Evolutionary conservation across 345 rosid species (phyloP).

Genomic region (Salix viminalis): DNA sequence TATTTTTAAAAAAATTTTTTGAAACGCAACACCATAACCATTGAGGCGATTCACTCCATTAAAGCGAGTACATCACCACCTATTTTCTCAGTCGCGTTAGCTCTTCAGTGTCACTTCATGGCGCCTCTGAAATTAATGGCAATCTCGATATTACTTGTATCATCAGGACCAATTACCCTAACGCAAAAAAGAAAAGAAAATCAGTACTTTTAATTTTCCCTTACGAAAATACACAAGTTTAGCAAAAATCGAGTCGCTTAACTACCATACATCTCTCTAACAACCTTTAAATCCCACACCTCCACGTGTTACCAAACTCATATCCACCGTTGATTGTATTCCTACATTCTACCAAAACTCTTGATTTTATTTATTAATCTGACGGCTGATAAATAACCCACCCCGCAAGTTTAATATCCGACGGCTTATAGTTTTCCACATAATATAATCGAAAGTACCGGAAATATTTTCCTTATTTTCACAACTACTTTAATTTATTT

Average conservation of each 20-base stretch:
- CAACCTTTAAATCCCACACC: not conserved
- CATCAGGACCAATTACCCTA: not conserved
- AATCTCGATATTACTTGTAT: constrained; percentile 4
- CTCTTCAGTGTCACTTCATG: not conserved
- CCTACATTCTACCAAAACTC: constrained; percentile 8
- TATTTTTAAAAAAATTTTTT: too few relatives aligned
- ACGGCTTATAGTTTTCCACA: constrained; percentile 7
- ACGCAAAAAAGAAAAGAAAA: constrained; percentile 3
- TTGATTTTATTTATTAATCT: constrained; percentile 7
- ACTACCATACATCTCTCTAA: constrained; percentile 17
- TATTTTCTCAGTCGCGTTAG: not conserved
- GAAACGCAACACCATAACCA: fast-evolving
- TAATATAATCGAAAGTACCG: not conserved
- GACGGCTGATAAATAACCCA: not conserved
- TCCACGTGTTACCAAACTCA: constrained; percentile 10
- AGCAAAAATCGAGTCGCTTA: constrained; percentile 11
- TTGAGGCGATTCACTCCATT: not conserved
- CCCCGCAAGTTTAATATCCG: constrained; percentile 9
- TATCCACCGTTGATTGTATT: constrained; percentile 8
- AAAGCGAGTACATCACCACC: not conserved
- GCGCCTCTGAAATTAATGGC: constrained; percentile 23
- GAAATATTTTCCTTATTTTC: constrained; percentile 8
- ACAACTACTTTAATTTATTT: constrained; percentile 10
- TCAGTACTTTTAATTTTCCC: constrained; percentile 7
- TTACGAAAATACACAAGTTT: not conserved